Percentiles rank a stretch among this genome's conserved stretches.
phyloP scores from a whole-genome alignment of 1,139 yeast species.

The Pneumocystis canis region DNA sequence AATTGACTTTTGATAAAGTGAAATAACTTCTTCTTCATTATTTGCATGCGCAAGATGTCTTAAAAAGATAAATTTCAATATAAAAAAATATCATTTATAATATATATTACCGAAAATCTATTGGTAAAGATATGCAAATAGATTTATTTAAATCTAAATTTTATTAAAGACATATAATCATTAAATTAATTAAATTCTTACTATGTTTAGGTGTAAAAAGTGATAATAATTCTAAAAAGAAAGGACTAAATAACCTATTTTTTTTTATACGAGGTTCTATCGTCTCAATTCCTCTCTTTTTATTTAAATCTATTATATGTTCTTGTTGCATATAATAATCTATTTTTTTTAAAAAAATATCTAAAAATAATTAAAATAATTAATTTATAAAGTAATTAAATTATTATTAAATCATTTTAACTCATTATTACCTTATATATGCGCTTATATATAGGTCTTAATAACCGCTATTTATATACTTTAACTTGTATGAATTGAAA shows the following conservation, averaged over 20 bases:
- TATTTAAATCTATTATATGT: not conserved
- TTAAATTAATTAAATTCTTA: not conserved
- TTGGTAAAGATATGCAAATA: not conserved
- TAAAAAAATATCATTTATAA: not conserved
- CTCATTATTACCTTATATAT: too few relatives aligned
- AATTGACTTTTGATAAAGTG: not conserved
- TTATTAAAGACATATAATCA: not conserved
- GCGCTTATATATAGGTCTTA: too few relatives aligned
- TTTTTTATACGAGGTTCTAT: not conserved
- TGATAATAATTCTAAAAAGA: not conserved
- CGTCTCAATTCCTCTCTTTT: not conserved
- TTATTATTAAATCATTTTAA: too few relatives aligned
- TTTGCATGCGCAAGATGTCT: slow-evolving; percentile 1
- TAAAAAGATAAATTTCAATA: not conserved
- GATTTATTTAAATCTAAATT: not conserved
- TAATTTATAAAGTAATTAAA: not conserved
- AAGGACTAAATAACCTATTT: not conserved
- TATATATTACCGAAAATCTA: not conserved
- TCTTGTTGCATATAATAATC: not conserved
- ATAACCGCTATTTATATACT: too few relatives aligned
- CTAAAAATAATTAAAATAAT: not conserved
- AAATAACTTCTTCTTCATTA: not conserved
- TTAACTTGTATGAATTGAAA: too few relatives aligned
- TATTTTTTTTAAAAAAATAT: not conserved
- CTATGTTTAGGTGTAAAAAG: not conserved